Percentiles rank a stretch among this genome's conserved stretches.
Evolutionary conservation across 2,329 filamentous ascomycete genomes (phyloP).

Genomic region (Dactylellina haptotyla): DNA sequence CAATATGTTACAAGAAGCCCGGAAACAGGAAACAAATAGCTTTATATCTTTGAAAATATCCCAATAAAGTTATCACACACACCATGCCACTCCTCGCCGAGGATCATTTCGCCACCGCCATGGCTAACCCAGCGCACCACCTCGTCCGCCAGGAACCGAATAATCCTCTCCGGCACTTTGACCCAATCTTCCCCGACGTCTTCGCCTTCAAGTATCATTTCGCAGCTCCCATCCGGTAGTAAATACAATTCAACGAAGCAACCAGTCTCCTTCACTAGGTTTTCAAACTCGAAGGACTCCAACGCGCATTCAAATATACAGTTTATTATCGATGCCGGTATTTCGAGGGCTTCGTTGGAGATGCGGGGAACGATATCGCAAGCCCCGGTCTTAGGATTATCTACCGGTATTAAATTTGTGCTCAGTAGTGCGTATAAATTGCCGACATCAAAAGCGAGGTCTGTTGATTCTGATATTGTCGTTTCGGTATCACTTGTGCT

Average conservation of each 20-base stretch:
- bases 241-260: constrained; percentile 4
- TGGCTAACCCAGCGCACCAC: constrained; percentile 13
- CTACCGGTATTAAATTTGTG: constrained; percentile 5
- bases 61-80: not conserved
- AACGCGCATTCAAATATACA: constrained; percentile 20
- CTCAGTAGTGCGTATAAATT: not conserved
- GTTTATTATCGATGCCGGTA: constrained; percentile 15
- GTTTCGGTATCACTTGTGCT: not conserved
- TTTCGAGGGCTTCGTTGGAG: not conserved
- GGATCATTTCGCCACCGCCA: not conserved
- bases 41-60: not conserved
- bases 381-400: no score
- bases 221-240: constrained; percentile 19
- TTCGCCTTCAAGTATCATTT: constrained; percentile 4
- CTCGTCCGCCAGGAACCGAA: constrained; percentile 20
- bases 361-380: not conserved
- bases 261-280: not conserved
- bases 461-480: not conserved
- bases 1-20: not conserved
- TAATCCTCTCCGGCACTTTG: constrained; percentile 10
- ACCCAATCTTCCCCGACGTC: constrained; percentile 16
- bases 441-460: not conserved
- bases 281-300: constrained; percentile 11
- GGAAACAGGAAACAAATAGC: not conserved
- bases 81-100: not conserved